phyloP scores from a whole-genome alignment of 306 rosid genomes.

The Calophaca sinica region DNA sequence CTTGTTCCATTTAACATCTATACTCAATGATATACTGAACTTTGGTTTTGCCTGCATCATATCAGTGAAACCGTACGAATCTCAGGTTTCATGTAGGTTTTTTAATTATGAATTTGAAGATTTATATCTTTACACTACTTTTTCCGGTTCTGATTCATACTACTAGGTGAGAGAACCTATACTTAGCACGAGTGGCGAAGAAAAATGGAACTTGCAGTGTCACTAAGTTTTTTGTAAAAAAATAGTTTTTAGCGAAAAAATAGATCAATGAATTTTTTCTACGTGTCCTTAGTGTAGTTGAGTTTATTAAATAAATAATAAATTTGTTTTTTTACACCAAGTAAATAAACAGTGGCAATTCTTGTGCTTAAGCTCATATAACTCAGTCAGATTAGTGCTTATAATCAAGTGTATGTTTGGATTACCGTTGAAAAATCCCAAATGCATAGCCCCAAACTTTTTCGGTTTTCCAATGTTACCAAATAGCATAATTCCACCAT shows the following conservation, averaged over 20 bases:
- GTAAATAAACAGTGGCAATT: constrained; percentile 10
- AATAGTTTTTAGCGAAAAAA: too few species aligned
- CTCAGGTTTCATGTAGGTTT: not conserved
- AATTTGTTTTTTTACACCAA: not conserved
- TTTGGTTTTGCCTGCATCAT: too few species aligned
- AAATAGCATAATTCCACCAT: too few species aligned
- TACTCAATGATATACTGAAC: not conserved
- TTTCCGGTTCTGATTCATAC: constrained; percentile 16
- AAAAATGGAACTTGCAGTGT: too few species aligned
- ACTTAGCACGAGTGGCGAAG: too few species aligned
- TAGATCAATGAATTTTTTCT: too few species aligned
- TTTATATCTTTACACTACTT: constrained; percentile 1
- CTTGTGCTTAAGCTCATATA: not conserved
- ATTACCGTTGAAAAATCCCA: not conserved
- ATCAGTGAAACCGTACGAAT: not conserved
- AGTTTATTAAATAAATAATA: too few species aligned
- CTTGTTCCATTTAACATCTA: not conserved
- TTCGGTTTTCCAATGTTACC: not conserved
- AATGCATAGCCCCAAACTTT: not conserved
- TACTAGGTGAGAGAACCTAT: not conserved
- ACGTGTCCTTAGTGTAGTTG: too few species aligned
- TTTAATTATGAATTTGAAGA: constrained; percentile 21
- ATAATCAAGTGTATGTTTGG: not conserved
- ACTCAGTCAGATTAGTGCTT: not conserved
- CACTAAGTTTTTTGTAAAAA: too few species aligned